Evolutionary conservation across 208 protist genomes (phyloP).

Genomic region (Phytomonas sp.): DNA sequence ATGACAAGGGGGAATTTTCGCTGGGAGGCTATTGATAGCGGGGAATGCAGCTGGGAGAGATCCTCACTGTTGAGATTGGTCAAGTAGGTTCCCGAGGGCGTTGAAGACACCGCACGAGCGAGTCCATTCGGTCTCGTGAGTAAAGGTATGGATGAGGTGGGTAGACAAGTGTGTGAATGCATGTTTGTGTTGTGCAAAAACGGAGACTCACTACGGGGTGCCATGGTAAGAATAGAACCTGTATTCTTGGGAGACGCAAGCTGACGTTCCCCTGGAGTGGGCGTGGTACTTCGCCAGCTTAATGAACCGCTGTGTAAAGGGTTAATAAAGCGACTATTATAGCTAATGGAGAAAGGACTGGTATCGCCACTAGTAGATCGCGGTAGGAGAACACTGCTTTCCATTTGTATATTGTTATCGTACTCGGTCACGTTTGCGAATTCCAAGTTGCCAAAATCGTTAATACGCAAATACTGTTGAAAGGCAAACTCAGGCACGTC

Average conservation of each 20-base stretch:
- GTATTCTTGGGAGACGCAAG: background rate
- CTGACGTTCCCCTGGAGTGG: background rate
- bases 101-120: background rate
- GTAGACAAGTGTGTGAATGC: background rate
- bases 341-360: background rate
- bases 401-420: slow-evolving; percentile 29
- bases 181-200: background rate
- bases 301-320: background rate
- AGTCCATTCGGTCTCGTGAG: background rate
- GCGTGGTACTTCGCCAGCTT: background rate
- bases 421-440: slow-evolving; percentile 54
- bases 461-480: slow-evolving; percentile 79
- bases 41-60: background rate
- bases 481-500: slow-evolving; percentile 14
- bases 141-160: background rate
- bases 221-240: background rate
- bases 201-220: background rate
- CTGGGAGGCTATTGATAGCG: background rate
- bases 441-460: slow-evolving; percentile 73
- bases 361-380: background rate
- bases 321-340: background rate
- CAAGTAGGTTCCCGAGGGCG: background rate
- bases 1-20: background rate
- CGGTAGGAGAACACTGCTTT: slow-evolving; percentile 29
- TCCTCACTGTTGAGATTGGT: background rate